Evolutionary conservation across 2,329 filamentous ascomycete species (phyloP).

Genomic region (Knoxdaviesia capensis): DNA sequence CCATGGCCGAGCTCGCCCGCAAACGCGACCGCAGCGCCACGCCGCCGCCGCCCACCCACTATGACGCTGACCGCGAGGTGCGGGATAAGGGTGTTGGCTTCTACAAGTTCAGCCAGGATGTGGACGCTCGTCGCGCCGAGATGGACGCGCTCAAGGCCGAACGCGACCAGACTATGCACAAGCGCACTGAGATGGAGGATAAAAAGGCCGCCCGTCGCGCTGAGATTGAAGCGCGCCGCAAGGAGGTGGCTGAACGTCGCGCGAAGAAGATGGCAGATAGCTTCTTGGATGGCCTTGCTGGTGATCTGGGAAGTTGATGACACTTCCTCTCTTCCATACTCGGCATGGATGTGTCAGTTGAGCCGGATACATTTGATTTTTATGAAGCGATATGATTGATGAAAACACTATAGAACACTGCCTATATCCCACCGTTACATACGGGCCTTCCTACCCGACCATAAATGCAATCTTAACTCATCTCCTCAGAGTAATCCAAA

Average conservation of each 20-base stretch:
- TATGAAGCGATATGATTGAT: too few relatives aligned
- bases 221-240: slow-evolving; percentile 43
- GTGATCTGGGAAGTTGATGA: too few relatives aligned
- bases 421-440: too few relatives aligned
- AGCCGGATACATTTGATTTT: too few relatives aligned
- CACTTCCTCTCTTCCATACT: too few relatives aligned
- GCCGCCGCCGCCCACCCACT: slow-evolving; percentile 64
- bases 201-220: slow-evolving; percentile 35
- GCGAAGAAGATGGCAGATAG: slow-evolving; percentile 50
- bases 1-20: slow-evolving; percentile 61
- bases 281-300: slow-evolving; percentile 41
- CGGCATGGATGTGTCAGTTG: too few relatives aligned
- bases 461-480: too few relatives aligned
- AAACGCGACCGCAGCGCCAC: slow-evolving; percentile 65
- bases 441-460: too few relatives aligned
- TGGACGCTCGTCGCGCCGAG: slow-evolving; percentile 41
- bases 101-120: slow-evolving; percentile 70
- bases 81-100: slow-evolving; percentile 79
- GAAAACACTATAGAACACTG: too few relatives aligned
- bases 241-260: slow-evolving; percentile 37
- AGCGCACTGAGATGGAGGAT: slow-evolving; percentile 28
- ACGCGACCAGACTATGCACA: slow-evolving; percentile 41
- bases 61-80: slow-evolving; percentile 69
- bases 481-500: background rate
- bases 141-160: slow-evolving; percentile 56